Evolutionary conservation across 495 filamentous ascomycete species (phyloP), one percentile per base, ranked within the genome.

Genomic region (Daldinia grandis): DNA sequence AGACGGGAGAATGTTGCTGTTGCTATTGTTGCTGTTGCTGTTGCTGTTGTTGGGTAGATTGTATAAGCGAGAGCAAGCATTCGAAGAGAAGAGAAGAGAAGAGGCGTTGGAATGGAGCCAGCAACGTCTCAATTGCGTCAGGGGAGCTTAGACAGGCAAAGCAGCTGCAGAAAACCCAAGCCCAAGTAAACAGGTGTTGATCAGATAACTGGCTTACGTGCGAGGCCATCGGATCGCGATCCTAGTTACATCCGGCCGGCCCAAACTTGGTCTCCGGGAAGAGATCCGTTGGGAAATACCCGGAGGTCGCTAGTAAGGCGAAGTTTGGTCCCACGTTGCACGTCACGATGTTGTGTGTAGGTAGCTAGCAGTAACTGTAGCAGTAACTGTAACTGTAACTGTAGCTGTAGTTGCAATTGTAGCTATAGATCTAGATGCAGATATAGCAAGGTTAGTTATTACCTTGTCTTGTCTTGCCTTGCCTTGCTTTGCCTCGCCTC

Each of bases 161-260:
- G 19, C 21, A 58, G 50, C 56, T 30, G 25, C 57, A 54, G 30
- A 53, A 31, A 71, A 27, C 27, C 30, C 62, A 30, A 58, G 58
- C 42, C 9, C 33, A 35, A 35, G 64, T 54, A 21, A 21, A 21
- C 69, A 72, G 24, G 25, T 72, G 64, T 68, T 56, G 44, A 38
- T 55, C 49, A n/a, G 56, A 55, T 71, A 38, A 53, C 51, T 53
- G 60, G 47, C 47, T 57, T 68, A 64, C 59, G 69, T 44, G 58
- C 55, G 69, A 72, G 37, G 63, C 5, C n/a, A 15, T 37, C 69
- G 53, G 63, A 68, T 64, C 55, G 55, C 64, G 69, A 68, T 72
- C 17, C 55, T 9, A 61, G 69, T 72, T 72, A 65, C 69, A 72
- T 47, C 69, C 69, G 64, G 69, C 51, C 64, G 54, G 64, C 28